Conservation (phyloP, 345 rosid species). For the Brassica carinata region DNA sequence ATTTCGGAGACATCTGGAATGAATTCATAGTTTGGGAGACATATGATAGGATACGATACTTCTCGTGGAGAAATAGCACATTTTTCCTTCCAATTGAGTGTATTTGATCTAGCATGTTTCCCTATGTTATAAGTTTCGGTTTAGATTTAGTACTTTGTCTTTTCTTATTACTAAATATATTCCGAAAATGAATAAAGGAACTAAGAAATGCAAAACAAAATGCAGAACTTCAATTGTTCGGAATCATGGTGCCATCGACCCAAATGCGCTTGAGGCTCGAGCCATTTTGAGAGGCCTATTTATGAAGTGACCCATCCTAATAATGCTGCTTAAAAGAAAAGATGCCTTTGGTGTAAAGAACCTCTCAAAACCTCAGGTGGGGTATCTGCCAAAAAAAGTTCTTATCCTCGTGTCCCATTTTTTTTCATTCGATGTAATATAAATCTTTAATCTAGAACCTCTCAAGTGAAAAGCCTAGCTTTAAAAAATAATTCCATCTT, state of each 20-base stretch:
- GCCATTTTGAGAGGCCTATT: not conserved
- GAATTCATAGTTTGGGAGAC: too few species aligned
- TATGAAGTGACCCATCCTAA: not conserved
- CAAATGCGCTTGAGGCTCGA: not conserved
- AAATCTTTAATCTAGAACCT: conserved; percentile 23
- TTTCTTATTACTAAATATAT: not conserved
- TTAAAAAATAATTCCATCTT: not conserved
- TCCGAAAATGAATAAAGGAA: not conserved
- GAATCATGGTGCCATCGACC: not conserved
- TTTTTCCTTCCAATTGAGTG: not conserved
- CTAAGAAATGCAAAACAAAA: not conserved
- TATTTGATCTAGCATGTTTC: not conserved
- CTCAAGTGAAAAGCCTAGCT: conserved; percentile 8
- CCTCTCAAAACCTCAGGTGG: conserved; percentile 22
- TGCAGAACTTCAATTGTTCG: not conserved
- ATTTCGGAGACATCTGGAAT: too few species aligned
- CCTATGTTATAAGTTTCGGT: not conserved
- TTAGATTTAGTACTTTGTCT: not conserved
- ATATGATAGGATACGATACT: too few species aligned
- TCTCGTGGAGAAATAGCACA: too few species aligned
- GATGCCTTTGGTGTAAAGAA: conserved; percentile 17
- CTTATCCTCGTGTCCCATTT: not conserved
- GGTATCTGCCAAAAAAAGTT: not conserved
- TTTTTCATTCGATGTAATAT: not conserved
- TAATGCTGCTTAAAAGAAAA: not conserved